A percentile compares a stretch with the other conserved stretches of the same genome.
Evolutionary conservation across 768 basidiomycete genomes (phyloP).

Genomic region (Tephrocybe sp.): DNA sequence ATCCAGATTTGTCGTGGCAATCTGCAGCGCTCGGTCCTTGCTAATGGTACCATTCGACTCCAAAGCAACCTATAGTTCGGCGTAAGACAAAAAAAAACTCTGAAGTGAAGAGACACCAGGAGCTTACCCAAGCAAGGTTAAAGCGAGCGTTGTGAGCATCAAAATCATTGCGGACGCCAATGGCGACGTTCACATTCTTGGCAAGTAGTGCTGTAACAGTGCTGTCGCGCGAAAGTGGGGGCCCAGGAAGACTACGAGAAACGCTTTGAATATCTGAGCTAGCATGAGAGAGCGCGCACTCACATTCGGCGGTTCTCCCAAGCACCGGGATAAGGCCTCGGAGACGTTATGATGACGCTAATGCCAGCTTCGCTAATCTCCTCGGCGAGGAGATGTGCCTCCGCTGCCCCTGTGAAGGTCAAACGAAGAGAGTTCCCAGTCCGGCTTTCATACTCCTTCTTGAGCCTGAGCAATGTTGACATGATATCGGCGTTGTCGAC

Average conservation of each 20-base stretch:
- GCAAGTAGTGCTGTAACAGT: constrained; percentile 50
- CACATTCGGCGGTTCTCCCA: constrained; percentile 72
- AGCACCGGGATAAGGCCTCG: constrained; percentile 56
- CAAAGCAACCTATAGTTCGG: constrained; percentile 19
- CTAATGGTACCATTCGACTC: constrained; percentile 37
- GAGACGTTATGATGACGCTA: constrained; percentile 66
- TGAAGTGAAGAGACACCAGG: not conserved
- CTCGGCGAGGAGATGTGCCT: constrained; percentile 61
- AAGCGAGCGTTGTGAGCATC: constrained; percentile 68
- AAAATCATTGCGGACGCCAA: constrained; percentile 60
- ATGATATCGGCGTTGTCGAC: constrained; percentile 77
- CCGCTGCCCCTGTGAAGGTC: constrained; percentile 58
- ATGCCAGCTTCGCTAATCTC: constrained; percentile 60
- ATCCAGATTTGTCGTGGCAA: constrained; percentile 14
- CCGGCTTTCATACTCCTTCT: constrained; percentile 43
- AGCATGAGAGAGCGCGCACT: constrained; percentile 16
- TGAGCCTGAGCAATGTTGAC: constrained; percentile 61
- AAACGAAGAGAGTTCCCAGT: constrained; percentile 31
- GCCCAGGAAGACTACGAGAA: constrained; percentile 55
- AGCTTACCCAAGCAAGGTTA: constrained; percentile 54
- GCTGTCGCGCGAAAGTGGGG: constrained; percentile 59
- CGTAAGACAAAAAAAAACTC: not conserved
- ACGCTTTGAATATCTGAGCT: not conserved
- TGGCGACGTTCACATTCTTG: constrained; percentile 60
- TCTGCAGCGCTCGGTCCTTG: constrained; percentile 30